Base-by-base conservation (phyloP, 495 filamentous ascomycete genomes). In the Penicillium atrosanguineum region DNA sequence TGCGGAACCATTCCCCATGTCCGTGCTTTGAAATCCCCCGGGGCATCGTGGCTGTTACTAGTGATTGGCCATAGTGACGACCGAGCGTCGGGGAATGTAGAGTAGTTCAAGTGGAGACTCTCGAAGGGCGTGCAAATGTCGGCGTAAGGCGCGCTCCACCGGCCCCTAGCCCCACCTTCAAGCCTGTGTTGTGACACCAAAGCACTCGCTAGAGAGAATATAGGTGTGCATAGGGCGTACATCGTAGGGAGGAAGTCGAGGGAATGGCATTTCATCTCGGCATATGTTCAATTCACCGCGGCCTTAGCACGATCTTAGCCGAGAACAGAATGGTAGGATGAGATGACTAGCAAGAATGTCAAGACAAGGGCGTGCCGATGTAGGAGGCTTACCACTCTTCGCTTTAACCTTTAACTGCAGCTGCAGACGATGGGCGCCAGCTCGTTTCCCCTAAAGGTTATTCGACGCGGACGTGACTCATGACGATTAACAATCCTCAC, bases 81-180 rank as follows among this genome's bases (percentile, higher is more conserved):
- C 40, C 46, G 46, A 38, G 47, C 44, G 40, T 29, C 48, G 37
- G 42, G 28, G 53, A 59, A 55, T 57, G 48, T 56, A 16, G 43
- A 31, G 38, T 14, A n/a, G n/a, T 31, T 14, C 19, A 20, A 51
- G 63, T 67, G 63, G 63, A 57, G 55, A 23, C 23, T 44, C 53
- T 19, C 61, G 39, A 67, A 67, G 61, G 64, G 59, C 61, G 61
- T 54, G 56, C 55, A 23, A 23, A 59, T 62, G 61, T 64, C 56
- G 53, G 25, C 53, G 53, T 56, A 62, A 60, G 61, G 62, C 59
- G 61, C 39, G 38, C 26, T 53, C 63, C 61, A 64, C 55, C 53
- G 38, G 44, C n/a, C 45, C 50, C 16, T 45, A 46, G 42, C 45
- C 50, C 50, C 50, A 46, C 50, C 21, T 21, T 26, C 38, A 16